Evolutionary conservation across 108 stramenopile species (phyloP), one percentile per base, ranked within the genome.

Genomic region (Cyclostephanos invisitatus): DNA sequence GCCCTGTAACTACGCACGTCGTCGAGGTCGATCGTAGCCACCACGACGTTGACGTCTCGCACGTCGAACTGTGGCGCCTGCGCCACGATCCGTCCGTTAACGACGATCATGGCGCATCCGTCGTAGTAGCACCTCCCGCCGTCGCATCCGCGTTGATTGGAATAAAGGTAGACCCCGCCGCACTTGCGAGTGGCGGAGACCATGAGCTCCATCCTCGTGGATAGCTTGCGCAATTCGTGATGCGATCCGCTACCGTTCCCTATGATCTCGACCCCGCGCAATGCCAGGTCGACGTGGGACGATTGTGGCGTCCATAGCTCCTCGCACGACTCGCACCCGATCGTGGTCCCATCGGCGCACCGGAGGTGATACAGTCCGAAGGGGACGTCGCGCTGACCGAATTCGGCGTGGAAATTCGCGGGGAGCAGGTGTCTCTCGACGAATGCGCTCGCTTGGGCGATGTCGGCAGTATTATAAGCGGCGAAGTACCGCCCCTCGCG

Each of bases 101-200:
- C 85, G 1, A 92, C 94, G 78, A 99, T 97, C 44, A 98, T 78
- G 10, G 97, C 90, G 68, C 94, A 93, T 20, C 99, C 99, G 85
- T 99, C 99, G 73, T 78, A 99, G 70, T 98, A 99, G 11, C 91
- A 59, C 32, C 93, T 83, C 0, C 96, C 95, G 28, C 99, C 99
- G 74, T 98, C 99, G 68, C 98, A 97, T 29, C 99, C 99, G 20
- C 96, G 83, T 80, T 97, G 96, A 70, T 99, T 99, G 62, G 96
- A 70, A 74, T 98, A 99, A 35, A 99, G 69, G 72, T 99, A 99
- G n/a, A 98, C 85, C 0, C 99, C 99, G 8, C 99, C 99, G 78
- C 96, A 93, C 77, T 97, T 98, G 0, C 80, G 85, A 2, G 97
- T 98, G 40, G 96, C 96, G 44, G 72, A 72, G 7, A 88, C 35